Evolutionary conservation across 2,329 filamentous ascomycete species (phyloP), one percentile per base, ranked within the genome.

Genomic region (Madurella fahalii): DNA sequence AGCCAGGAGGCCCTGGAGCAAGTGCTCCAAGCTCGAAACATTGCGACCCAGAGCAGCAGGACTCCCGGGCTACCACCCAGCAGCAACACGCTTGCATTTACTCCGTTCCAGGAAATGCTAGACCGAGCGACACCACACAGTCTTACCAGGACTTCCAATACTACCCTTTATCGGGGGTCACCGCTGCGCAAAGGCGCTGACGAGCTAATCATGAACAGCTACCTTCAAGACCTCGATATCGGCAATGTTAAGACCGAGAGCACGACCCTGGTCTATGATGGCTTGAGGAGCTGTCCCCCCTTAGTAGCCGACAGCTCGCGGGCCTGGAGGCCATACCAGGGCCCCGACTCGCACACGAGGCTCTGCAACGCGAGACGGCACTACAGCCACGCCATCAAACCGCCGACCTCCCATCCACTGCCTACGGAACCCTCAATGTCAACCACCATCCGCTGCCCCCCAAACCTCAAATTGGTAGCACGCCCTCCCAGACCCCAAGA

Each of bases 261-360:
- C 13, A 30, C 34, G 34, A 9, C 15, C 8, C 20, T 25, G 1
- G 20, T 32, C 2, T 47, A 47, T 18, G 54, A 53, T 47, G 54
- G 50, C 0, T 46, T 53, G 5, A 17, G 54, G n/a, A 56, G 41
- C 41, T 43, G 16, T 25, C 41, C 54, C 2, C 50, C 47, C 5
- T 5, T 4, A 9, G 7, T 13, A 1, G 4, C 16, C 11, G 20
- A 31, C 15, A 4, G 4, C 1, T 4, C 44, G 5, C 40, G 48
- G 20, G 16, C 30, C 2, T 44, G 31, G 17, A 56, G 53, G 30
- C n/a, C 16, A 31, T 46, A 53, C 43, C 42, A 5, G 17, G 34
- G 34, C 16, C 18, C 16, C 9, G 25, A 25, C 4, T 25, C 25
- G 25, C 25, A 7, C 25, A 25, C 25, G 7, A 7, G 7, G 25